Evolutionary conservation across 1,139 yeast genomes (phyloP).

Genomic region (Suhomyces anneliseae): DNA sequence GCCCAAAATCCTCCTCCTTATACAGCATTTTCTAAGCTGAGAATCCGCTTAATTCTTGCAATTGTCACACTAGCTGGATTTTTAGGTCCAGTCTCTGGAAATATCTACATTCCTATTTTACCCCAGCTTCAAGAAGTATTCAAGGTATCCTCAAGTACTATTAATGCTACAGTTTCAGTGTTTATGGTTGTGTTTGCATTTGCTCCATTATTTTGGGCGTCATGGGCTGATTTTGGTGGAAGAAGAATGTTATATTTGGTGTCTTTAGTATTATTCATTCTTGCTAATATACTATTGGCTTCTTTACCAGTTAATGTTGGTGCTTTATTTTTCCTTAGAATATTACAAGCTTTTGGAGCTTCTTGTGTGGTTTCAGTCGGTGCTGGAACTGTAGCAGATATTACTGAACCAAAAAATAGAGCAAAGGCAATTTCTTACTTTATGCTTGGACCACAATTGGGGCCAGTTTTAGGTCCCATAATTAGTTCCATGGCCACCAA

Average conservation of each 20-base stretch:
- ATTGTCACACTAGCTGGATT: slow-evolving; percentile 53
- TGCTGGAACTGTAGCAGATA: slow-evolving; percentile 57
- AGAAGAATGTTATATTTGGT: slow-evolving; percentile 50
- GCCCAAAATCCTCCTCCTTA: slow-evolving; percentile 4
- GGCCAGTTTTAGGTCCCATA: slow-evolving; percentile 58
- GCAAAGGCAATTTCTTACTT: slow-evolving; percentile 54
- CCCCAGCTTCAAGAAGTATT: slow-evolving; percentile 48
- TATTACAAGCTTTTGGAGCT: slow-evolving; percentile 56
- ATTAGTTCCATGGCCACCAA: slow-evolving; percentile 39
- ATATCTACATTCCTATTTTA: slow-evolving; percentile 57
- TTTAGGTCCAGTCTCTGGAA: slow-evolving; percentile 60
- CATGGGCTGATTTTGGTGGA: slow-evolving; percentile 59
- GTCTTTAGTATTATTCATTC: slow-evolving; percentile 44
- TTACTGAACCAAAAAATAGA: slow-evolving; percentile 46
- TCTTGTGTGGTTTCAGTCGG: slow-evolving; percentile 57
- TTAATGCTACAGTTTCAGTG: slow-evolving; percentile 60
- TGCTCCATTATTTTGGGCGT: slow-evolving; percentile 57
- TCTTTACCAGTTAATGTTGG: slow-evolving; percentile 48
- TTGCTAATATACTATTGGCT: slow-evolving; percentile 50
- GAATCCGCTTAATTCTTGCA: slow-evolving; percentile 26
- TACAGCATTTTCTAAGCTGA: slow-evolving; percentile 14
- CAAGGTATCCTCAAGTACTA: slow-evolving; percentile 41
- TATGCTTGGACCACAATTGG: slow-evolving; percentile 62
- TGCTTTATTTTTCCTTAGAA: slow-evolving; percentile 43
- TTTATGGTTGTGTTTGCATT: slow-evolving; percentile 58